Percentiles rank a stretch among this genome's conserved stretches.
Conservation (phyloP, 202 grass and related monocot genomes). For the Setaria viridis region DNA sequence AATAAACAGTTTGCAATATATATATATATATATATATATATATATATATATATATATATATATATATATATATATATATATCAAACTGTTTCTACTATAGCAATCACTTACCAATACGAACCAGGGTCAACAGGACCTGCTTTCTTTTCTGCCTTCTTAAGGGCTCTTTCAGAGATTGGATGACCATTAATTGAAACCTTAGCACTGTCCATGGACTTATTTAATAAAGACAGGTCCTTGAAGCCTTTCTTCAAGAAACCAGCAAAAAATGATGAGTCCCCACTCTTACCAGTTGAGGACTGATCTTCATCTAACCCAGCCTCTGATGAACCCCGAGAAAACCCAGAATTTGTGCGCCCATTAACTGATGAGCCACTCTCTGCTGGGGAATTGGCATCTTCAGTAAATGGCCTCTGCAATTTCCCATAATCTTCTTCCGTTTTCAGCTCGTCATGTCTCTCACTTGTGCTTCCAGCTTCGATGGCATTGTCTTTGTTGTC, state of each 20-base stretch:
- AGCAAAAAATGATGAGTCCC: constrained; percentile 85
- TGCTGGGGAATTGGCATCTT: constrained; percentile 53
- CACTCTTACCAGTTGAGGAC: constrained; percentile 57
- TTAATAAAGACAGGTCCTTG: constrained; percentile 75
- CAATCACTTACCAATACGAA: constrained; percentile 80
- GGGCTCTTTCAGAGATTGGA: constrained; percentile 83
- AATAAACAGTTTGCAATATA: constrained; percentile 2
- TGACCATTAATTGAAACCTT: constrained; percentile 91
- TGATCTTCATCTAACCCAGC: constrained; percentile 76
- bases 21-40: too few relatives aligned
- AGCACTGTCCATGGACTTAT: constrained; percentile 61
- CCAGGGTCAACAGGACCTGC: constrained; percentile 87
- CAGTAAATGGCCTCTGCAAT: constrained; percentile 36
- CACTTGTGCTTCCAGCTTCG: constrained; percentile 44
- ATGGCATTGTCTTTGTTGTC: constrained; percentile 50
- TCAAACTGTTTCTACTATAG: constrained; percentile 3
- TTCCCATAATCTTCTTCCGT: constrained; percentile 38
- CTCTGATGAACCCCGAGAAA: constrained; percentile 72
- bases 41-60: too few relatives aligned
- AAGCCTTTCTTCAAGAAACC: constrained; percentile 83
- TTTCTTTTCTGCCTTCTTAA: constrained; percentile 94
- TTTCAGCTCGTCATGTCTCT: constrained; percentile 42
- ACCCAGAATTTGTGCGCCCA: constrained; percentile 66
- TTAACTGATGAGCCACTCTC: constrained; percentile 70
- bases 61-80: neutral